Base-by-base conservation (phyloP, 106 monocot genomes). In the Xerophyta viscosa region DNA sequence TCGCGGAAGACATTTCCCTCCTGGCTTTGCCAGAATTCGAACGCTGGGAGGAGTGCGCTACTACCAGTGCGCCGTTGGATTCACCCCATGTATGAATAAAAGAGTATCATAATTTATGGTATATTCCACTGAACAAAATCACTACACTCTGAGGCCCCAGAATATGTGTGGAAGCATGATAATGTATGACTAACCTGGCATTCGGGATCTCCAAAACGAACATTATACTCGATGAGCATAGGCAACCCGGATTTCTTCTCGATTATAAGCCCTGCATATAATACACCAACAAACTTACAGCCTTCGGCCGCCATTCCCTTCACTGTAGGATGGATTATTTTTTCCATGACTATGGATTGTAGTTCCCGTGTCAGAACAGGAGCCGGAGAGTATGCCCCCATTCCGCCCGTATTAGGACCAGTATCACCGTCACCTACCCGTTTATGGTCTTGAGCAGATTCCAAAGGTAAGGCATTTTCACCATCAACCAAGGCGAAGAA, bases 321-420 rank as follows among this genome's bases (percentile, higher is more conserved):
- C 43, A 96, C 88, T 13, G 94, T 96, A n/a, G 94, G 88, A 15
- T 71, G 46, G 24, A 96, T 96, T 65, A 96, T 88, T 8, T 75
- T 72, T 42, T 96, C 84, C 94, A 96, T 96, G 29, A 88, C 81
- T 24, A 79, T 41, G 52, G 65, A 52, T 44, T 96, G 81, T 8
- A 96, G 75, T 46, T 84, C 75, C 44, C 51, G 54, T 27, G 88
- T 96, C 46, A 96, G 27, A 45, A 96, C 45, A 25, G 88, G 94
- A 37, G 94, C 84, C 50, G 94, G 94, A 6, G 94, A 96, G 54
- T 96, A 89, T 31, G 94, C 88, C 9, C 94, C 94, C 94, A 96
- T 89, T 51, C 94, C 94, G 7, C 88, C 88, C 8, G 88, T 89
- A 47, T 96, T 96, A 44, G 85, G 85, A 26, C 94, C 94, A 1